Percentiles rank a stretch among this genome's conserved stretches.
These are phyloP conservation scores for Fusarium veterinarium DNA, from an alignment of 2,329 filamentous ascomycete species.

Conservation along the genomic window DNA sequence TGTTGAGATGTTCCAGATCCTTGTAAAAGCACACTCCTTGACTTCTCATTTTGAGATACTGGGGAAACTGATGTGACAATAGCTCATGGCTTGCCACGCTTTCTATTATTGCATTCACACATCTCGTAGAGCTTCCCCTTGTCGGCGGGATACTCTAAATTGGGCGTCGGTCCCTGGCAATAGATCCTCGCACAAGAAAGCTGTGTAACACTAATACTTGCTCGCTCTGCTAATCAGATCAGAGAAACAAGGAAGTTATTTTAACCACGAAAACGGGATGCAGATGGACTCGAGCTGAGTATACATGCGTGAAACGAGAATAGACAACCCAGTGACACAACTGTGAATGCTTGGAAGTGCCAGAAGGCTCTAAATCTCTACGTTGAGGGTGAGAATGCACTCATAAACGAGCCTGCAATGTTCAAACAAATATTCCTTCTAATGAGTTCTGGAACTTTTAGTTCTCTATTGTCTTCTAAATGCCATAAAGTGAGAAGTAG, in stretches of 20 bases:
- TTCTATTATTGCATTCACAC: neutral
- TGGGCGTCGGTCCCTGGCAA: slow-evolving; percentile 27
- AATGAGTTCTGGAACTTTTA: rapidly evolving
- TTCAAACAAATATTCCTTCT: rapidly evolving
- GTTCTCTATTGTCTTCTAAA: rapidly evolving
- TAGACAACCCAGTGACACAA: neutral
- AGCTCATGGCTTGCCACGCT: neutral
- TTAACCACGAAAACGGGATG: slow-evolving; percentile 4
- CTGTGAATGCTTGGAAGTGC: neutral
- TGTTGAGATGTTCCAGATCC: too few relatives aligned
- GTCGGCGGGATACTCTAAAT: neutral
- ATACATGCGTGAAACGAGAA: neutral
- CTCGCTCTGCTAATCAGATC: neutral
- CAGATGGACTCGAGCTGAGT: neutral
- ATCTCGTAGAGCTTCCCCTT: neutral
- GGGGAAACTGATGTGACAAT: neutral
- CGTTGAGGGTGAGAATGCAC: too few relatives aligned
- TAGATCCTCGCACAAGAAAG: neutral
- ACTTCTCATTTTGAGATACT: neutral
- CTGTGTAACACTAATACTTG: neutral
- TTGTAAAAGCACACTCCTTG: neutral
- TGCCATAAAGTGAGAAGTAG: rapidly evolving
- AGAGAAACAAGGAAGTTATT: neutral
- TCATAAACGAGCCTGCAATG: rapidly evolving
- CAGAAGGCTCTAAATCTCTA: too few relatives aligned